Evolutionary conservation across 2,329 filamentous ascomycete genomes (phyloP), one percentile per base, ranked within the genome.

Genomic region (Fusarium kyushuense): DNA sequence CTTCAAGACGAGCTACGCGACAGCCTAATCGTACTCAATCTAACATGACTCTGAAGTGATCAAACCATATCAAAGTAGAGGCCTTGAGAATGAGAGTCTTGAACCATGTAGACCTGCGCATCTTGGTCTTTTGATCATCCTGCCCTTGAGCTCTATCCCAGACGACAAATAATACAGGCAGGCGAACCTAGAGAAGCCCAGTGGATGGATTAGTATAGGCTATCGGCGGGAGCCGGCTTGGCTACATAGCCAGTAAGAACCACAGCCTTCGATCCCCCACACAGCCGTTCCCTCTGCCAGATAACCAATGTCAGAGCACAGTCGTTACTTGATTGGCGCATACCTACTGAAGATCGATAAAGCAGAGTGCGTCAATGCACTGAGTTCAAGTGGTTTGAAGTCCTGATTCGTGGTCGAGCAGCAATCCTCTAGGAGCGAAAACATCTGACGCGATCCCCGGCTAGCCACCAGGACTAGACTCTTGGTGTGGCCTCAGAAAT

Each of bases 151-250:
- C 33, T 30, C 41, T 63, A 30, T 51, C 48, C n/a, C 12, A 47
- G 10, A 41, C 32, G 36, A 38, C 57, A 32, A 36, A 30, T 54
- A 25, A 25, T 21, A 38, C 35, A 27, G 23, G 49, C 19, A 57
- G 32, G 19, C 25, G 35, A 40, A 46, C 47, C 35, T 38, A 30
- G 51, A 48, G 43, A 67, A 58, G 19, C 14, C 53, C 38, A 54
- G 35, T 64, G 41, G 53, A 48, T 27, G 27, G 33, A 7, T n/a
- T n/a, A n/a, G n/a, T 58, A 52, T 54, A 59, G 65, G 52, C 61
- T 69, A 63, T 69, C 61, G 65, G 65, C 56, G 65, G 54, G 61
- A 54, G 48, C 65, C 65, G 65, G 57, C 47, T 54, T 68, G 61
- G 65, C 57, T 57, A 38, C 46, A 57, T 47, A 53, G 41, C 49